A percentile compares a stretch with the other conserved stretches of the same genome.
These are phyloP conservation scores for Aurantiochytrium sp. DNA, from an alignment of 108 stramenopile species.

Conservation along the genomic window DNA sequence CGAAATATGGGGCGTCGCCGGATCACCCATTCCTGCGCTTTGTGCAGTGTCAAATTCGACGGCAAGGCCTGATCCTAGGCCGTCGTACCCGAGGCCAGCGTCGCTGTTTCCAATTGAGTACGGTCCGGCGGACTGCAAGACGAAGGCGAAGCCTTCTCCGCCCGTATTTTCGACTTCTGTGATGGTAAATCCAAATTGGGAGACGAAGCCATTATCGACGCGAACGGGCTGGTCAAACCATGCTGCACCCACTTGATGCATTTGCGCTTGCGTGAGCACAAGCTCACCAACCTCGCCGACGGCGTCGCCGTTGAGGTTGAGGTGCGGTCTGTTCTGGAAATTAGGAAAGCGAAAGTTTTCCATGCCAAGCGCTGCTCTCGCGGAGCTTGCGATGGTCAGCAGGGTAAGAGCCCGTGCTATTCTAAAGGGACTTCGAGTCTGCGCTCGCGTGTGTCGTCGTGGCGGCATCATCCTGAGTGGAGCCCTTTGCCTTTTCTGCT, in stretches of 20 bases:
- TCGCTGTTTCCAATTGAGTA: not conserved
- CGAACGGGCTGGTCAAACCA: not conserved
- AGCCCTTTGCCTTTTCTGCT: no score
- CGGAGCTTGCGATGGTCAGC: no score
- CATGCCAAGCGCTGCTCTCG: not conserved
- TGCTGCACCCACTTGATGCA: not conserved
- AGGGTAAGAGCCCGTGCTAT: no score
- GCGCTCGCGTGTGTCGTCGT: no score
- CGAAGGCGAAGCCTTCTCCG: conserved; percentile 13
- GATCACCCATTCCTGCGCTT: not conserved
- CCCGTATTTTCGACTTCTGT: not conserved
- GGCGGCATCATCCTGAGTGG: no score
- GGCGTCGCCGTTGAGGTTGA: conserved; percentile 6
- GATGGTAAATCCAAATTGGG: not conserved
- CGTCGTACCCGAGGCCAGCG: not conserved
- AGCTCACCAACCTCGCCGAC: not conserved
- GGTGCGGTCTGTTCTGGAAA: not conserved
- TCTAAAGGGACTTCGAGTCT: no score
- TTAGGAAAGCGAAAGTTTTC: not conserved
- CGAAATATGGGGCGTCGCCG: not conserved
- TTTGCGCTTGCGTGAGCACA: not conserved
- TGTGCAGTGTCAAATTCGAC: not conserved
- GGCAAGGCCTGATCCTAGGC: not conserved
- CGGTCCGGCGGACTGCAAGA: not conserved
- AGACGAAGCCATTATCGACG: not conserved